Base-by-base conservation (phyloP, 441 rosid genomes). In the Aleurites moluccanus region DNA sequence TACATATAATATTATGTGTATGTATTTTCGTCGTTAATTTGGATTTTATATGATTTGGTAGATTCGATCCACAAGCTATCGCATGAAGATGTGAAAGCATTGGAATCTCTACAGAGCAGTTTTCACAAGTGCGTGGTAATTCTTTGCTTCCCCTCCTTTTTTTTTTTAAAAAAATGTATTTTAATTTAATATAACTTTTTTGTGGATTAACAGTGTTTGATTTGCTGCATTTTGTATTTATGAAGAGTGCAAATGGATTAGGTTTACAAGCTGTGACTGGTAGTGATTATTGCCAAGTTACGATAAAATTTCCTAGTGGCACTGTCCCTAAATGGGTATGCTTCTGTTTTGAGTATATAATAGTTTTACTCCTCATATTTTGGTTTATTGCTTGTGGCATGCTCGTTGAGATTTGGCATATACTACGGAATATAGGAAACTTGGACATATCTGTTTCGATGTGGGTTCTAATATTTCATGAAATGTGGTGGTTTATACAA, bases 61-160 rank as follows among this genome's bases (percentile, higher is more conserved):
- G 98, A 88, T 83, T 85, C 73, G 62, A 80, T 69, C 61, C 73
- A 77, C 79, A 77, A 75, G 77, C 86, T 91, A 45, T 85, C 91
- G 68, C 82, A 76, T 80, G 90, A 86, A 67, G 94, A 96, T 86
- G 77, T 84, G 73, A 84, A 82, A 64, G 94, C 98, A 11, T 77
- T 96, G 86, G 88, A 79, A 74, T 87, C 92, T 59, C 77, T 93
- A 25, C 97, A 88, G 79, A 81, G 40, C 80, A 83, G 75, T 76
- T 96, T 96, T 81, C 85, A 82, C 80, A 93, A 93, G 86, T 96
- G 97, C 81, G 97, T 96, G 83, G 97, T 96, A 83, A 87, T 92
- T 33, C 59, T 27, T 60, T 25, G n/a, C 33, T 21, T 55, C 21
- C 30, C 45, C 20, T 3, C 25, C 52, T 21, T 3, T 11, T 4